Evolutionary conservation across 75 land plant genomes (phyloP), one percentile per base, ranked within the genome.

Genomic region (Larix kaempferi): DNA sequence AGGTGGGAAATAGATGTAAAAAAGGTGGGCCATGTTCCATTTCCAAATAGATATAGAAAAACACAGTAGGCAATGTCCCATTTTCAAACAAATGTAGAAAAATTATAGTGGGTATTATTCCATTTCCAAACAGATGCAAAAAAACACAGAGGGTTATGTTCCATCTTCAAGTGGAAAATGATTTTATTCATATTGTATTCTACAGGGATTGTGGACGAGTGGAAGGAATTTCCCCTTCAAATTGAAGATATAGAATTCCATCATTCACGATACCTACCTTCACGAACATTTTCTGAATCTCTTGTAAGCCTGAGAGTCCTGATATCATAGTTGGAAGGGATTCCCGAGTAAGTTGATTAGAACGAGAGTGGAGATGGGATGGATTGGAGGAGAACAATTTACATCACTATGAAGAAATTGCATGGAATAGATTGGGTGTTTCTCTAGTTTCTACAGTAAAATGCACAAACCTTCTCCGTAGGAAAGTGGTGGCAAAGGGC

Each of bases 221-320:
- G 91, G 94, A 89, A 89, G 84, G 83, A 78, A 61, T 85, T 66
- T 7, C 94, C 94, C 15, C 94, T 91, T 66, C 23, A 82, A 37
- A 79, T 89, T 5, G 44, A 39, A 39, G 5, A 88, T 64, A 87
- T 91, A 26, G 89, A 93, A 78, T 88, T 93, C 73, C 83, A 16
- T 85, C 86, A 86, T 54, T 80, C 76, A 7, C 41, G 63, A 22
- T n/a, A 15, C 67, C 85, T 21, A 15, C 69, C 72, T 16, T 77
- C 83, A 39, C 78, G 76, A 63, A n/a, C 81, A 35, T 52, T 77
- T 22, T 15, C 33, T 73, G 82, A 80, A 61, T 56, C 76, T 6
- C 74, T 63, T 21, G 78, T 80, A 6, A 4, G 56, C 13, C 52
- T 87, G 21, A 60, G 79, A 63, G 35, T 69, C 57, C 80, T 90